Base-by-base conservation (phyloP, 2,329 filamentous ascomycete species). In the Hypoxylon sp. region DNA sequence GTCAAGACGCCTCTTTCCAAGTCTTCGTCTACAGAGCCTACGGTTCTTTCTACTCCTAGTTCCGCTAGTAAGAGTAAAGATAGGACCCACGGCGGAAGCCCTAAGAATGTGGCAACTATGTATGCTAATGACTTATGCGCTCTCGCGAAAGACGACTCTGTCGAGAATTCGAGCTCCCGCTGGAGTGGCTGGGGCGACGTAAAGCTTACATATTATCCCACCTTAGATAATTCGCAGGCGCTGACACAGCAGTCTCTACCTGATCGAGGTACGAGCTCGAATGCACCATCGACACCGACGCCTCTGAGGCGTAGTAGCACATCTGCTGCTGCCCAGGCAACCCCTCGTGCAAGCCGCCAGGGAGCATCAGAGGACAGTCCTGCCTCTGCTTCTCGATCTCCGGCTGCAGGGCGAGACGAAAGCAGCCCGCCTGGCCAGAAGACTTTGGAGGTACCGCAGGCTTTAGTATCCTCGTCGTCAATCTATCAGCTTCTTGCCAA, bases 161-260 rank as follows among this genome's bases (percentile, higher is more conserved):
- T 80, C 73, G 77, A 80, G 29, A 80, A 61, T 47, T 54, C 71
- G 17, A 72, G 59, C 55, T 52, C 68, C 3, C 81, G 84, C 21
- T 97, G 92, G 91, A 87, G 89, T 67, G 90, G 92, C 62, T 97
- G 93, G 91, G 92, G 92, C 21, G 89, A 92, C 75, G 87, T 98
- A 53, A 91, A 90, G 74, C 82, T 98, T 57, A 88, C 89, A 19
- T 98, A 97, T 80, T 97, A 97, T 75, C 86, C 87, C 2, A 80
- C 82, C 80, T 73, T 75, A 15, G 75, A 42, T 76, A 78, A 53
- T 76, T 78, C 62, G 39, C 78, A 54, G 64, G 79, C 55, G 65
- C 75, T 46, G 7, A 35, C 57, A 44, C 75, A 60, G 27, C 72
- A 77, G 21, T 54, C 72, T n/a, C 31, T 73, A 29, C 66, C 68